Base-by-base conservation (phyloP, 148 eudicot genomes). In the Selenicereus undatus region DNA sequence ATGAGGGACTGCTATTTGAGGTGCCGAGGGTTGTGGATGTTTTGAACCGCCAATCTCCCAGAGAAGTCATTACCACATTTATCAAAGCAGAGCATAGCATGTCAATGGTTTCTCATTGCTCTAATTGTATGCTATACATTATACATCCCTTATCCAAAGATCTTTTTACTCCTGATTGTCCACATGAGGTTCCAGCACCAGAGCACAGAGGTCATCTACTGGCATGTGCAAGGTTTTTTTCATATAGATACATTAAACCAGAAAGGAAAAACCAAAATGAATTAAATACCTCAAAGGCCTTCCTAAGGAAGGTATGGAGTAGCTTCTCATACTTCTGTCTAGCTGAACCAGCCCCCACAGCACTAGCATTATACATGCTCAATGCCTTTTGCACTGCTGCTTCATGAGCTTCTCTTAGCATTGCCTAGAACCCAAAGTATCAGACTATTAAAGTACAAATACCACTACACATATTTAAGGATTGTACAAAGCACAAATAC, bases 371-470 rank as follows among this genome's bases (percentile, higher is more conserved):
- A 79, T 94, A 97, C 79, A 85, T 75, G n/a, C 85, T 86, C 82
- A 91, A 64, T 1, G 97, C 88, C 75, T 88, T 94, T 70, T 89
- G 95, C 75, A 90, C 90, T 39, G 95, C 92, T 71, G 80, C 91
- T 87, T 94, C 98, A 79, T 96, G 95, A 73, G 95, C 95, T 89
- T 92, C 98, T 81, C 99, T 88, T 75, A 96, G 83, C n/a, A 90
- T 88, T 86, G 83, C 97, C 99, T 96, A 86, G 24, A 81, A 85
- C 20, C 72, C 74, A 54, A 80, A 70, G 13, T 54, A 35, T 35
- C 60, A 51, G 69, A 82, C 78, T 56, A 78, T 5, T 26, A 43
- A n/a, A 71, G 16, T 35, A 2, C 43, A 39, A 7, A 39, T 39
- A 84, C 50, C 60, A 26, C 56, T 50, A 85, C 42, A 4, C 65